Conservation (phyloP, 192 early-diverging fungal genomes). For the Backusella australiensis region DNA sequence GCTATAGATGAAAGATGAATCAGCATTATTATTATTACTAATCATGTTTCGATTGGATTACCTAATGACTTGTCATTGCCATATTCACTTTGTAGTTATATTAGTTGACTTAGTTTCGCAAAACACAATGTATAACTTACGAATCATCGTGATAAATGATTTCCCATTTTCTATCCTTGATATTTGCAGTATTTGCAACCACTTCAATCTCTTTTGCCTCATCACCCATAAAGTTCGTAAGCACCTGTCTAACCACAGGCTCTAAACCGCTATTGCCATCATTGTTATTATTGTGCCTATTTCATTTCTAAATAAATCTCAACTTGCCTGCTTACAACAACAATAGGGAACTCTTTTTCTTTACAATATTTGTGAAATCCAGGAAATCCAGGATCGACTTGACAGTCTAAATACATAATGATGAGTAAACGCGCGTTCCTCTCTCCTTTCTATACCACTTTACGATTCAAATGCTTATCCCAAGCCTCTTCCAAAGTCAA, state of each 20-base stretch:
- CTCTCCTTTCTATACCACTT: neutral
- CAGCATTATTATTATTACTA: neutral
- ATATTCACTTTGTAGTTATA: slow-evolving; percentile 33
- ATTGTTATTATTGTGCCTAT: neutral
- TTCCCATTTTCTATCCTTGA: slow-evolving; percentile 52
- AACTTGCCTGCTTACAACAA: slow-evolving; percentile 55
- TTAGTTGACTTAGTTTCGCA: neutral
- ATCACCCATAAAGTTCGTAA: slow-evolving; percentile 49
- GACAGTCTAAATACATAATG: slow-evolving; percentile 35
- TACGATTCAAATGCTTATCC: slow-evolving; percentile 31
- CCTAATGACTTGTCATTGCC: slow-evolving; percentile 65
- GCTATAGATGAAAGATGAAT: slow-evolving; percentile 8
- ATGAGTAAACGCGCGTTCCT: neutral
- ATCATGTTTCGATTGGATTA: slow-evolving; percentile 3
- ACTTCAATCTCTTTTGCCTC: slow-evolving; percentile 51
- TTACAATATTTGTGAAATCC: slow-evolving; percentile 51
- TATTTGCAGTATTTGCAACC: slow-evolving; percentile 55
- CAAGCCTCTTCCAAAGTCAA: slow-evolving; percentile 41
- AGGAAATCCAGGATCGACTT: slow-evolving; percentile 63
- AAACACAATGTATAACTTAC: slow-evolving; percentile 19
- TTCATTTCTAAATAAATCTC: neutral
- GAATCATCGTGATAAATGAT: slow-evolving; percentile 64
- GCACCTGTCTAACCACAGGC: slow-evolving; percentile 47
- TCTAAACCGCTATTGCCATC: slow-evolving; percentile 46
- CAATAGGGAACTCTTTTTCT: slow-evolving; percentile 54